Percentiles rank a stretch among this genome's conserved stretches.
Conservation (phyloP, 2,329 filamentous ascomycete genomes). For the Ceratocystis destructans region DNA sequence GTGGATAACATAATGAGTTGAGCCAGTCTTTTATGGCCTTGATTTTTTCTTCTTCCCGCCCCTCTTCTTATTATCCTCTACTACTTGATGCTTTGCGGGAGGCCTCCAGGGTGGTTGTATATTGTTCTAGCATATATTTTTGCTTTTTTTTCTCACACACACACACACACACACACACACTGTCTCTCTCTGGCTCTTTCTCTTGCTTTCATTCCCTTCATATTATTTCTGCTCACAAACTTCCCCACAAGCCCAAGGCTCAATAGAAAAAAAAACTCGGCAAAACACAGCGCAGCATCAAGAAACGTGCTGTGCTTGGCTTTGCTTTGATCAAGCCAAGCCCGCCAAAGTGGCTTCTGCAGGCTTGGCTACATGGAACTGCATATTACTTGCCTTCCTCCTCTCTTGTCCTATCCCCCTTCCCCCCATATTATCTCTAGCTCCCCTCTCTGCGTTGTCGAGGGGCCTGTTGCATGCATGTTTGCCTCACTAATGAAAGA, state of each 20-base stretch:
- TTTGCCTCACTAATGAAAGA: no score
- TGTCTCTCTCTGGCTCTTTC: no score
- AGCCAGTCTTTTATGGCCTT: background rate
- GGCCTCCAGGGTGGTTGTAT: background rate
- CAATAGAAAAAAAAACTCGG: background rate
- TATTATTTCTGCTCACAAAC: background rate
- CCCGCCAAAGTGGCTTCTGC: background rate
- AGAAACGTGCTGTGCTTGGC: background rate
- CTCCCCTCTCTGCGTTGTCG: background rate
- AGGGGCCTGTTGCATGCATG: background rate
- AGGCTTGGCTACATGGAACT: constrained; percentile 8
- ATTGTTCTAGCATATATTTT: background rate
- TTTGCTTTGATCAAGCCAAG: constrained; percentile 2
- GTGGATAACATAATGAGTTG: background rate
- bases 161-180: no score
- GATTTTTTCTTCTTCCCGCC: background rate
- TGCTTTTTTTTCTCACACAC: background rate
- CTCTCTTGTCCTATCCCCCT: background rate
- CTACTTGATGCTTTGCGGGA: background rate
- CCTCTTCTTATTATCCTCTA: background rate
- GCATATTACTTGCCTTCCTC: background rate
- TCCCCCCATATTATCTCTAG: no score
- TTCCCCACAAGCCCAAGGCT: no score
- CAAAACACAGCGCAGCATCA: background rate
- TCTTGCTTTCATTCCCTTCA: background rate